Base-by-base conservation (phyloP, 2,329 filamentous ascomycete species). In the Hypoxylon sp. region DNA sequence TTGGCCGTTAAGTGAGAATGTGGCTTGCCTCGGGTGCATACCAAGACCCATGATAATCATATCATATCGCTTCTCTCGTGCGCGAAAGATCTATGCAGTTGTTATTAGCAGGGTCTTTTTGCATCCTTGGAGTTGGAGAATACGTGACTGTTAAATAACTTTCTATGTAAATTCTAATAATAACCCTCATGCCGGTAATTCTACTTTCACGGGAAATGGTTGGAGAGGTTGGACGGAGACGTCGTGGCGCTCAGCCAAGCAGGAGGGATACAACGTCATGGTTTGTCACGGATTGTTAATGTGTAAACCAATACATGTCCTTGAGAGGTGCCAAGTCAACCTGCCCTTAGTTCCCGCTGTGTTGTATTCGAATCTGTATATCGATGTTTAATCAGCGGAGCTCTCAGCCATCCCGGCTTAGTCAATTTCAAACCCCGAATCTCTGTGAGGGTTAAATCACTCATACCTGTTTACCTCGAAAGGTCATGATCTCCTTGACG, bases 1-100 rank as follows among this genome's bases (percentile, higher is more conserved):
- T 61, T 67, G 51, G 57, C 50, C 37, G 28, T 26, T 41, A 47
- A 32, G 49, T 58, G 47, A 19, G 28, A 43, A 41, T 56, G 65
- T 65, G 59, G 65, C 65, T 68, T 65, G 62, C 28, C 57, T 26
- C 49, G 26, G 41, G 49, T 54, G 26, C 28, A 37, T 10, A 26
- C 19, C 43, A 54, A 58, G 53, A 55, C 49, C 50, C 43, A 55
- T 30, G 7, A 41, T 20, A 10, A 48, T 59, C 58, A 61, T 48
- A 52, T 50, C 30, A 49, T 26, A n/a, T 26, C 30, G 13, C 51
- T 48, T 32, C n/a, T 28, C 4, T 11, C 41, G 24, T 17, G 8
- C 20, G 19, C 56, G 48, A 54, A 57, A 54, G 56, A 39, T 39
- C 48, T 57, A 13, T 39, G 53, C 46, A 55, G 49, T 13, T 44